Evolutionary conservation across 106 monocot species (phyloP), one percentile per base, ranked within the genome.

Genomic region (Xerophyta viscosa): DNA sequence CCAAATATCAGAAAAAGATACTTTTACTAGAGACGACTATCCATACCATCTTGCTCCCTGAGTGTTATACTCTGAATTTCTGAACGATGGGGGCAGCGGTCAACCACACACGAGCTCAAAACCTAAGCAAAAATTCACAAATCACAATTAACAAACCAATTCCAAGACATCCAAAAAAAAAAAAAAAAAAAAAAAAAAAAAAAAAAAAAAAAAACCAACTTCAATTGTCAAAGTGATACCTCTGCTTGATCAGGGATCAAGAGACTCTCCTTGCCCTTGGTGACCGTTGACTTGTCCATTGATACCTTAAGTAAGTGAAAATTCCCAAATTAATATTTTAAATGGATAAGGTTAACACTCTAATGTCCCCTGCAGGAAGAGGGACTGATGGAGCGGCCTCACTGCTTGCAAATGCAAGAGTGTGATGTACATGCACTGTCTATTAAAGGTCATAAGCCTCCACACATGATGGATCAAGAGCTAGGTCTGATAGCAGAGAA

Each of bases 31-130:
- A n/a, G n/a, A n/a, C n/a, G n/a, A n/a, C n/a, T 27, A 27, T 9
- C 53, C 29, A 30, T 71, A 82, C 86, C 67, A 57, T 71, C 68
- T 28, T 60, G 73, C 36, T 78, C 77, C 33, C 71, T 56, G 55
- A 93, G 77, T 0, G 54, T 80, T 43, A 93, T 56, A 57, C 74
- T 83, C 24, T 88, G 83, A 54, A 93, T 84, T 66, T 93, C 93
- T 41, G 83, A 80, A 65, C 84, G 83, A 69, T 87, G 93, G 7
- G 93, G 93, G 46, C 92, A 93, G 2, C 92, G 76, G 54, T 87
- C 83, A 64, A 87, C 75, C 25, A 74, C 8, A 19, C 71, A 74
- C 37, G 87, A 75, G 23, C 61, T 44, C 18, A 66, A 37, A 17
- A 84, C 71, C 87, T 93, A 63, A 15, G 33, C 46, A 54, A 36